These are phyloP conservation scores for Leersia perrieri DNA, from an alignment of 176 grass and related monocot genomes.

Conservation along the genomic window DNA sequence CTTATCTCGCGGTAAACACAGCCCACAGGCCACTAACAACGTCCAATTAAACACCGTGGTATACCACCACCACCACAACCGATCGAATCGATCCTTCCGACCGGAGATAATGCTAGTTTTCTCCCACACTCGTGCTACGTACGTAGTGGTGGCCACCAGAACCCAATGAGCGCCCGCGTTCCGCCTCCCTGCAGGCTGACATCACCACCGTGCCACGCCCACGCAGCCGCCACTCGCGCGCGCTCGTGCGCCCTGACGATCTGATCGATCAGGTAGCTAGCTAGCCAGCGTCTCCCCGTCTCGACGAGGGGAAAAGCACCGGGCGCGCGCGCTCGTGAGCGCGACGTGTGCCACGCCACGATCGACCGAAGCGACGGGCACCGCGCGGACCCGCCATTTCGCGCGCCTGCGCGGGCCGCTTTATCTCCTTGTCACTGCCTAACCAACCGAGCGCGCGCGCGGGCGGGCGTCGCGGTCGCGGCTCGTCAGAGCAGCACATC, in stretches of 20 bases:
- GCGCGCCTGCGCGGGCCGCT: not conserved
- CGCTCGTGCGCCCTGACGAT: not conserved
- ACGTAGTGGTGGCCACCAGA: conserved; percentile 5
- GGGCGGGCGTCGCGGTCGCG: not conserved
- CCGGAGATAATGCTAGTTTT: conserved; percentile 4
- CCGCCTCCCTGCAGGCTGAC: conserved; percentile 7
- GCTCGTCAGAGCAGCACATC: conserved; percentile 11
- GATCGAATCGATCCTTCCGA: not conserved
- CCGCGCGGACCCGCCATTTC: conserved; percentile 11
- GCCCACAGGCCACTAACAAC: not conserved
- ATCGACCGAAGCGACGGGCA: not conserved
- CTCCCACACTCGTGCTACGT: no score
- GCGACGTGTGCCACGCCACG: not conserved
- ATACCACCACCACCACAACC: not conserved
- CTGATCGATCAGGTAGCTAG: not conserved
- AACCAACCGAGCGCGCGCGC: not conserved
- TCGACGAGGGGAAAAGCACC: no score
- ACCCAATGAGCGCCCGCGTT: not conserved
- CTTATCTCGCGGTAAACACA: conserved; percentile 27
- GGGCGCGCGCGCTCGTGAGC: no score
- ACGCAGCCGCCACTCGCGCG: not conserved
- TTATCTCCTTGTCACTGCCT: conserved; percentile 39
- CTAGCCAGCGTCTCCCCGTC: no score
- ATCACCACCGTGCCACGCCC: not conserved
- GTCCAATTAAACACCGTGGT: not conserved